phyloP scores from a whole-genome alignment of 805 yeast species.

The Lipomyces japonicus region DNA sequence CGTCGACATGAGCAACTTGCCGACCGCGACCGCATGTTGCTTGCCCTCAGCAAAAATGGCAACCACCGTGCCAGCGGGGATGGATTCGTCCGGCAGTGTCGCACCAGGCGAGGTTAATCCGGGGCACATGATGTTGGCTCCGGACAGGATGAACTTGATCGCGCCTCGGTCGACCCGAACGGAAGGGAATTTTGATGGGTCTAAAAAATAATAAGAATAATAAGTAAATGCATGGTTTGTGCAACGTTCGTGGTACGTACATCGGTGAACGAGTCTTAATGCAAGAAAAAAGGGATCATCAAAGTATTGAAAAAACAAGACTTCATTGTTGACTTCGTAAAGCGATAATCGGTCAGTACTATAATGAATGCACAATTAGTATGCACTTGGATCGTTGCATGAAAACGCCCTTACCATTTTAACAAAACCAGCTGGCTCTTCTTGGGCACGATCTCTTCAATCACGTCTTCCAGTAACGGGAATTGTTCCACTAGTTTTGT shows the following conservation, averaged over 20 bases:
- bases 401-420: conserved; percentile 50
- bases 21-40: conserved; percentile 84
- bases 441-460: conserved; percentile 83
- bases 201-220: conserved; percentile 11
- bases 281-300: conserved; percentile 75
- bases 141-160: conserved; percentile 88
- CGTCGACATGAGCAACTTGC: conserved; percentile 81
- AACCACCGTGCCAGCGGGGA: conserved; percentile 67
- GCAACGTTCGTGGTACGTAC: conserved; percentile 19
- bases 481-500: conserved; percentile 68
- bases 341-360: conserved; percentile 78
- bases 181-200: conserved; percentile 76
- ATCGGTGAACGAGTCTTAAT: conserved; percentile 69
- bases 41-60: conserved; percentile 89
- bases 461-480: conserved; percentile 66
- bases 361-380: not conserved
- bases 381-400: not conserved
- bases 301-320: conserved; percentile 75
- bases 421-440: conserved; percentile 73
- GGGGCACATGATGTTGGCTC: conserved; percentile 81
- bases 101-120: conserved; percentile 33
- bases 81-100: conserved; percentile 53
- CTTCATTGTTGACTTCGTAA: conserved; percentile 63
- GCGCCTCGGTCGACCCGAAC: conserved; percentile 96
- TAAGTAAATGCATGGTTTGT: not conserved